Conservation (phyloP, 2,329 filamentous ascomycete genomes). For the Fusarium sp. region DNA sequence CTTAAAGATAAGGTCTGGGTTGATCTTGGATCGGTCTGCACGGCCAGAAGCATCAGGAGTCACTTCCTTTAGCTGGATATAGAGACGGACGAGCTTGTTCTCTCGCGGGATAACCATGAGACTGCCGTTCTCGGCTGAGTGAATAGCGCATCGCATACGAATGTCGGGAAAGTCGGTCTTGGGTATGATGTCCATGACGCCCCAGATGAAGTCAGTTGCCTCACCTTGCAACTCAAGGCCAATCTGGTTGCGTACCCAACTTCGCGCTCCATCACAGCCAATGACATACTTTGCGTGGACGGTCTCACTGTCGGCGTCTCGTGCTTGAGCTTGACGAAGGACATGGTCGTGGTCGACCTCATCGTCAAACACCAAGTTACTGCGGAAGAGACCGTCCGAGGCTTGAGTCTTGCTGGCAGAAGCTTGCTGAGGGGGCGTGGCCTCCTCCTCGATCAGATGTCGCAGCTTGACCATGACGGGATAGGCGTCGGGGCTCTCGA, state of each 20-base stretch:
- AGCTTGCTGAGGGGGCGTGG: neutral
- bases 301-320: constrained; percentile 43
- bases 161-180: constrained; percentile 69
- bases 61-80: constrained; percentile 69
- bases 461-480: constrained; percentile 9
- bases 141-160: constrained; percentile 67
- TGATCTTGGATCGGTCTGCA: constrained; percentile 69
- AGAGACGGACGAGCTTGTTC: constrained; percentile 70
- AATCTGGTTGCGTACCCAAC: constrained; percentile 70
- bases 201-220: constrained; percentile 64
- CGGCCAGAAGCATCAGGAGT: constrained; percentile 52
- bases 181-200: constrained; percentile 57
- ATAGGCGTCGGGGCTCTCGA: constrained; percentile 1
- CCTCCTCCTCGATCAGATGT: constrained; percentile 12
- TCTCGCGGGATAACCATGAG: constrained; percentile 74
- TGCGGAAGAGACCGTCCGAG: constrained; percentile 8
- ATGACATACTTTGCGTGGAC: constrained; percentile 67
- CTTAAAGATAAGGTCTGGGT: constrained; percentile 69
- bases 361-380: constrained; percentile 53
- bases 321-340: constrained; percentile 42
- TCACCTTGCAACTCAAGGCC: constrained; percentile 64
- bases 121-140: constrained; percentile 64
- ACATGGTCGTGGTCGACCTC: constrained; percentile 65
- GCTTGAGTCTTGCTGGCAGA: constrained; percentile 6
- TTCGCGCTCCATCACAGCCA: constrained; percentile 75